Percentiles rank a stretch among this genome's conserved stretches.
Evolutionary conservation across 148 eudicot genomes (phyloP).

Genomic region (Fagopyrum homotropicum): DNA sequence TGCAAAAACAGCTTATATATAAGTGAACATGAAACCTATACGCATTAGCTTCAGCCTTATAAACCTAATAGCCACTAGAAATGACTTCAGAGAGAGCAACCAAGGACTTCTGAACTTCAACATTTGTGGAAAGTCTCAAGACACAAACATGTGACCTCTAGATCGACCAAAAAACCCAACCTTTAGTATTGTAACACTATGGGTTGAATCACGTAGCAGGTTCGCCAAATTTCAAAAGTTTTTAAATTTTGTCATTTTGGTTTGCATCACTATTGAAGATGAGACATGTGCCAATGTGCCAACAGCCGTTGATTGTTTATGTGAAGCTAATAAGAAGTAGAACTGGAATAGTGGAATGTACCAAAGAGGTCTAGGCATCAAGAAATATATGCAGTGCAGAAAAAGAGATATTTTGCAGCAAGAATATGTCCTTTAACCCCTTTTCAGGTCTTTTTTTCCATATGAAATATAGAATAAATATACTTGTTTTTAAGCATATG

Average conservation of each 20-base stretch:
- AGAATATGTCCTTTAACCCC: neutral
- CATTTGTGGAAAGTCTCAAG: neutral
- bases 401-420: neutral
- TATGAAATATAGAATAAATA: neutral
- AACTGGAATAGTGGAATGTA: neutral
- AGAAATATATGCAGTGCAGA: neutral
- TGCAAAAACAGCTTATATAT: no score
- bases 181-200: no score
- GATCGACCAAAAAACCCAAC: no score
- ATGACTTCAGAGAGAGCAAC: neutral
- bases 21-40: no score
- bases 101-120: no score
- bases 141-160: neutral
- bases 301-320: neutral
- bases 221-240: no score
- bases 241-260: no score
- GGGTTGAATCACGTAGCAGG: no score
- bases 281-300: no score
- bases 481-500: neutral
- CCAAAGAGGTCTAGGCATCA: neutral
- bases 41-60: neutral
- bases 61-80: neutral
- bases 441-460: neutral
- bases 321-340: neutral
- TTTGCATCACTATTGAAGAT: no score